Evolutionary conservation across 768 basidiomycete species (phyloP).

Genomic region (Coprinellus micaceus): DNA sequence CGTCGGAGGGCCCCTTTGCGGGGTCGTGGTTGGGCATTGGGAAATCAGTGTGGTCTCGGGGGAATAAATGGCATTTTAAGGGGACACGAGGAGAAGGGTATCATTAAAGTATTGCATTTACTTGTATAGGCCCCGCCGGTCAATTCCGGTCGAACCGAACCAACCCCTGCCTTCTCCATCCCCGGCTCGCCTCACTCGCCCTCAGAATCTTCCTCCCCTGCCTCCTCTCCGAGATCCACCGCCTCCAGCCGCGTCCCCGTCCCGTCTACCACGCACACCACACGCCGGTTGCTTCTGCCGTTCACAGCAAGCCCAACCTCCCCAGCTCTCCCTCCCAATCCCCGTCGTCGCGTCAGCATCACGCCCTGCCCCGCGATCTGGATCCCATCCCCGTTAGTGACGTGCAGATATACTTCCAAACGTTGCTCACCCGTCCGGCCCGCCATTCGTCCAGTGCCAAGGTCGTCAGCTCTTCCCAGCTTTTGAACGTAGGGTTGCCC

Average conservation of each 20-base stretch:
- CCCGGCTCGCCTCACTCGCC: constrained; percentile 26
- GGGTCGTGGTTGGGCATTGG: constrained; percentile 26
- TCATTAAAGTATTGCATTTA: constrained; percentile 33
- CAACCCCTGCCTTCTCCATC: constrained; percentile 17
- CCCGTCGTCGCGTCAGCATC: constrained; percentile 3
- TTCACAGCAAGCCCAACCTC: constrained; percentile 56
- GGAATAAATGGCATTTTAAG: constrained; percentile 53
- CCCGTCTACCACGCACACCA: constrained; percentile 70
- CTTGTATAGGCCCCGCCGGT: constrained; percentile 34
- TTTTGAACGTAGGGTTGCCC: not conserved
- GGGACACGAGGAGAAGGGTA: constrained; percentile 61
- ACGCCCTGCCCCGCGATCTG: constrained; percentile 1
- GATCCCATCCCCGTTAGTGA: constrained; percentile 2
- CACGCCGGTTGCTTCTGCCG: constrained; percentile 67
- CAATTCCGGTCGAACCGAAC: constrained; percentile 11
- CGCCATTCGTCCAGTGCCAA: constrained; percentile 8
- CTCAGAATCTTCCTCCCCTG: constrained; percentile 31
- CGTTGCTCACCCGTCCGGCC: constrained; percentile 3
- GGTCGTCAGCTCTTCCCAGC: constrained; percentile 1
- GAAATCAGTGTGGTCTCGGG: constrained; percentile 26
- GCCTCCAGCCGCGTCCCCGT: constrained; percentile 64
- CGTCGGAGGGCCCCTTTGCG: constrained; percentile 33
- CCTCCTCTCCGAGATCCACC: constrained; percentile 61
- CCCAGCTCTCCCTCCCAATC: constrained; percentile 12
- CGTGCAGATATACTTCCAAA: not conserved